Percentiles rank a stretch among this genome's conserved stretches.
These are phyloP conservation scores for Cordyceps cicadae DNA, from an alignment of 2,329 filamentous ascomycete genomes.

Conservation along the genomic window DNA sequence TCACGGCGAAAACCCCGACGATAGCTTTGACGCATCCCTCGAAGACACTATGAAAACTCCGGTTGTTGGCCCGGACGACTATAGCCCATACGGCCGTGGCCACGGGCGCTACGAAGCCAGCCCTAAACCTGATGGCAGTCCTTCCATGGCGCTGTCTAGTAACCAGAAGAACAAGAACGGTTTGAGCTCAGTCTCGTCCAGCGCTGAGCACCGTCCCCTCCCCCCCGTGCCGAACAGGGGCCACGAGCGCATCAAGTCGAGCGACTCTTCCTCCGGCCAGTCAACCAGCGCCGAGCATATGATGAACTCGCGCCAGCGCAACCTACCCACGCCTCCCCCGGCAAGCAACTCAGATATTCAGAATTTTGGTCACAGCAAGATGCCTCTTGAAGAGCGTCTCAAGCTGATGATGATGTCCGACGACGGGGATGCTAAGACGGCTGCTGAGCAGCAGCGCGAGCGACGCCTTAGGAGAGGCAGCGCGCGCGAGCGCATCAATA, in stretches of 20 bases:
- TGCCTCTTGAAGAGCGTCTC: conserved; percentile 79
- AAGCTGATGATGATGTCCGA: conserved; percentile 82
- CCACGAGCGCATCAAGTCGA: conserved; percentile 30
- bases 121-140: conserved; percentile 52
- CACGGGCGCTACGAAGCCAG: conserved; percentile 53
- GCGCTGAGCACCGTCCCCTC: conserved; percentile 73
- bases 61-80: conserved; percentile 94
- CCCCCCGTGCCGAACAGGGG: conserved; percentile 65
- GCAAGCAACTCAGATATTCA: conserved; percentile 70
- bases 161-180: conserved; percentile 48
- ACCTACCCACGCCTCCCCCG: conserved; percentile 62
- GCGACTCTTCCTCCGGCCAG: conserved; percentile 50
- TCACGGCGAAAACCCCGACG: conserved; percentile 46
- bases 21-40: conserved; percentile 91
- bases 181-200: conserved; percentile 67
- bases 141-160: conserved; percentile 32
- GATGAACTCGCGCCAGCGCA: conserved; percentile 52
- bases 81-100: conserved; percentile 44
- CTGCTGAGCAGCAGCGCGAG: conserved; percentile 59
- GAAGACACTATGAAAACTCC: conserved; percentile 97
- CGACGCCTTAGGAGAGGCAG: conserved; percentile 58
- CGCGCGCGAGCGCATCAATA: conserved; percentile 42
- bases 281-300: conserved; percentile 66
- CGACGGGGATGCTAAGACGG: conserved; percentile 47
- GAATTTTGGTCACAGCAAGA: conserved; percentile 63